phyloP scores from a whole-genome alignment of 805 yeast species.

The Metschnikowia kofuensis region DNA sequence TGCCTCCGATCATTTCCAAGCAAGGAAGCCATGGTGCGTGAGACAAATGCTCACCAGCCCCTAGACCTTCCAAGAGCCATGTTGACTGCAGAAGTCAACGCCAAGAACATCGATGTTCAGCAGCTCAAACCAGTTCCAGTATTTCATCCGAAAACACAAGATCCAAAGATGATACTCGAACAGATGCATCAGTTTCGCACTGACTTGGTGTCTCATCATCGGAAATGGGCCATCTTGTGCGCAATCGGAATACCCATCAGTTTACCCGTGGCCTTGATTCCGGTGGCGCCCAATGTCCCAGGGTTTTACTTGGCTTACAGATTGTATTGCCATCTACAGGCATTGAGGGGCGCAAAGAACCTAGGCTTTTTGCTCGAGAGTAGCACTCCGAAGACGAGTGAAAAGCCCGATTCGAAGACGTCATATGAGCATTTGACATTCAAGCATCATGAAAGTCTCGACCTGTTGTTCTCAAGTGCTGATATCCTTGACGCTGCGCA shows the following conservation, averaged over 20 bases:
- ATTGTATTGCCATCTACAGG: conserved; percentile 80
- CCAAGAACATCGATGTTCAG: conserved; percentile 20
- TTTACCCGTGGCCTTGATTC: conserved; percentile 74
- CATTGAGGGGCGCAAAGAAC: conserved; percentile 70
- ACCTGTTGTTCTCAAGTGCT: conserved; percentile 10
- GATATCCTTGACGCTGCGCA: neutral
- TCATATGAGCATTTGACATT: neutral
- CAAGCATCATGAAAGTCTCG: conserved; percentile 14
- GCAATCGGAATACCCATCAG: conserved; percentile 70
- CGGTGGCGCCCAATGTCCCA: conserved; percentile 89
- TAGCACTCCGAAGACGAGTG: neutral
- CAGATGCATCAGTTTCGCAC: conserved; percentile 45
- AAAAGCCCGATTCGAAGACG: conserved; percentile 14
- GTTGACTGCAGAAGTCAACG: conserved; percentile 13
- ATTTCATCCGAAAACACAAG: conserved; percentile 37
- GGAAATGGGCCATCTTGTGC: conserved; percentile 51
- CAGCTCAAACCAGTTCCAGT: conserved; percentile 41
- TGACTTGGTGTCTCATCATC: conserved; percentile 50
- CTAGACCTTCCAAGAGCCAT: conserved; percentile 11
- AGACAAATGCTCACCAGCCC: conserved; percentile 29
- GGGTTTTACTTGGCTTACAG: conserved; percentile 83
- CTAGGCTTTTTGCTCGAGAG: conserved; percentile 52
- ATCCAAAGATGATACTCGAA: conserved; percentile 26
- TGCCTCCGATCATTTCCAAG: conserved; percentile 77
- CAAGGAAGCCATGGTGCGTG: conserved; percentile 52